Evolutionary conservation across 139 green algal species (phyloP).

Genomic region (Monoraphidium neglectum): DNA sequence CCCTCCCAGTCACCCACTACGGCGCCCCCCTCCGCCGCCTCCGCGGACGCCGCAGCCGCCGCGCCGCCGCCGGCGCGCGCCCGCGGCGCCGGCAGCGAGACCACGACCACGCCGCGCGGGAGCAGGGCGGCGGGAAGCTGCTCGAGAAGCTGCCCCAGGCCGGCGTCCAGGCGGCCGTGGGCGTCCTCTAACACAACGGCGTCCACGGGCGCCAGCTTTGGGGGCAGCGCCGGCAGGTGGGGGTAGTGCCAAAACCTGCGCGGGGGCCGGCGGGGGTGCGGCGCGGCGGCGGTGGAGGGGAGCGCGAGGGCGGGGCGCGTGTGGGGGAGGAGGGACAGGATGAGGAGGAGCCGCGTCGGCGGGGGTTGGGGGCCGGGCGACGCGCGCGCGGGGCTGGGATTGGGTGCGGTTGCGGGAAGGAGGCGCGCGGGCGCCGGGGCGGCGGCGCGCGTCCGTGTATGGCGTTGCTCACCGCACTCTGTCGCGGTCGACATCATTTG

Average conservation of each 20-base stretch:
- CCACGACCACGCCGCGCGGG: conserved; percentile 10
- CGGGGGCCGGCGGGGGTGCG: neutral
- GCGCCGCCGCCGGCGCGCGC: too few relatives aligned
- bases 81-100: conserved; percentile 16
- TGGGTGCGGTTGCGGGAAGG: too few relatives aligned
- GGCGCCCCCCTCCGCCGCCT: too few relatives aligned
- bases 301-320: too few relatives aligned
- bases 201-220: conserved; percentile 29
- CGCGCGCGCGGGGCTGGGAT: too few relatives aligned
- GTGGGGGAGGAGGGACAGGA: neutral
- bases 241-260: conserved; percentile 30
- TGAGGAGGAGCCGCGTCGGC: neutral
- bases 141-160: neutral
- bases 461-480: conserved; percentile 11
- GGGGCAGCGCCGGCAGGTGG: conserved; percentile 15
- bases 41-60: too few relatives aligned
- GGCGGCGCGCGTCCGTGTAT: too few relatives aligned
- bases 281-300: neutral
- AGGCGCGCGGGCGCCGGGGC: too few relatives aligned
- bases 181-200: conserved; percentile 23
- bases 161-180: neutral
- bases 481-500: conserved; percentile 14
- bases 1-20: too few relatives aligned
- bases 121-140: conserved; percentile 21
- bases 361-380: too few relatives aligned